Conservation (phyloP, 768 basidiomycete genomes). For the Clavaria fumosa region DNA sequence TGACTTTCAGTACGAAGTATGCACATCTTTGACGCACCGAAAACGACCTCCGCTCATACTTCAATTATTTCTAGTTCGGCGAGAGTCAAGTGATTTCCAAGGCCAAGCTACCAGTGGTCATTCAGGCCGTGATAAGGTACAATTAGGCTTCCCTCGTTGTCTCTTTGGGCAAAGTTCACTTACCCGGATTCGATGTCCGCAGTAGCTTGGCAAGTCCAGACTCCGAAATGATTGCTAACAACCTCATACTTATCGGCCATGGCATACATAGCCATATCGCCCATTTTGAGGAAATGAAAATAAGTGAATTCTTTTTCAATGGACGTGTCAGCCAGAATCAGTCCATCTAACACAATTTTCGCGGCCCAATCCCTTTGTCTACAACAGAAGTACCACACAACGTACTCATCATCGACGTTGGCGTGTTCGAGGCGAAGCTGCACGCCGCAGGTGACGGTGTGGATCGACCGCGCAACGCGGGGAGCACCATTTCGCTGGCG, state of each 20-base stretch:
- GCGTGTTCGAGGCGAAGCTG: conserved; percentile 45
- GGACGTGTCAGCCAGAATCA: not conserved
- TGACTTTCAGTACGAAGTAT: conserved; percentile 45
- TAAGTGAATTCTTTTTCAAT: conserved; percentile 35
- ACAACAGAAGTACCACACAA: conserved; percentile 70
- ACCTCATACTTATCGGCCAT: conserved; percentile 59
- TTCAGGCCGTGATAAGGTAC: conserved; percentile 62
- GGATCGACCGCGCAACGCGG: conserved; percentile 32
- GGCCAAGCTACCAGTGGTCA: conserved; percentile 50
- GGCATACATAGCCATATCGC: conserved; percentile 37
- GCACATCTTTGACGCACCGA: conserved; percentile 16
- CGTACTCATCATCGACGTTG: conserved; percentile 49
- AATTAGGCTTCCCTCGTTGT: conserved; percentile 6
- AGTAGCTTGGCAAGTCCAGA: conserved; percentile 67
- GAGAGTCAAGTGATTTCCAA: conserved; percentile 59
- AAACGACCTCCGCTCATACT: not conserved
- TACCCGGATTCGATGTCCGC: conserved; percentile 6
- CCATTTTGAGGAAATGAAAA: conserved; percentile 63
- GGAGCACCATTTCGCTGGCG: conserved; percentile 45
- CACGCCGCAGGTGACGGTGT: conserved; percentile 40
- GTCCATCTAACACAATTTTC: no score
- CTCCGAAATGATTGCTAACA: conserved; percentile 54
- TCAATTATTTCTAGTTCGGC: conserved; percentile 40
- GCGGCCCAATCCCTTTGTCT: no score
- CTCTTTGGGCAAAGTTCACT: not conserved